Base-by-base conservation (phyloP, 2,329 filamentous ascomycete species). In the Fusarium sp. region DNA sequence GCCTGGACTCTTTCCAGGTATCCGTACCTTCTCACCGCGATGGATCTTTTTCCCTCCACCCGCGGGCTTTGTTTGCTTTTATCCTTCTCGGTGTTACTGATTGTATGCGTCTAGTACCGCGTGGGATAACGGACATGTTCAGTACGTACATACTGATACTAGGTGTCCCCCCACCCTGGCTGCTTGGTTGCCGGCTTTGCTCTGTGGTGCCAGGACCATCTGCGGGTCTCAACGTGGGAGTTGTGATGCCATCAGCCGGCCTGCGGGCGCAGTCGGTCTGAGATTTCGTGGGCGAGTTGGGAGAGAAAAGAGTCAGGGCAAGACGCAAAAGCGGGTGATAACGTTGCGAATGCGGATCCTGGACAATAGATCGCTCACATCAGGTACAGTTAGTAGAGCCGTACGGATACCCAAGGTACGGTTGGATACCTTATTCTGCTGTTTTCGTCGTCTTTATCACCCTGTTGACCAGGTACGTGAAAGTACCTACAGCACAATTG, bases 191-290 rank as follows among this genome's bases (percentile, higher is more conserved):
- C 34, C 21, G 27, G 32, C 32, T 50, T 50, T 32, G 48, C 21
- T 50, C 30, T 71, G 67, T 75, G 71, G 72, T 74, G 72, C 71
- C 72, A 75, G 69, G 67, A 61, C 71, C 63, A 60, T 54, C 60
- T 72, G 73, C 71, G 73, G 73, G 71, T 71, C 73, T 68, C 57
- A 69, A 73, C 71, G 73, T 75, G 73, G 73, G 73, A 75, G 73
- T 71, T 72, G 73, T 74, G 73, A 75, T 75, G 72, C 73, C 72
- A 75, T 75, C 73, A 69, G 70, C 72, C 68, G 63, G 59, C 49
- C 66, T 73, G 73, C 73, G 73, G 73, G 73, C 73, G 73, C 73
- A 75, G 68, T 60, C 62, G 71, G 71, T 74, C 70, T 74, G 56
- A 67, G 71, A 74, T 72, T 72, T 74, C 72, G 72, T 74, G 70